Percentiles rank a stretch among this genome's conserved stretches.
phyloP scores from a whole-genome alignment of 192 early-diverging fungal species.

The Coemansia sp. region DNA sequence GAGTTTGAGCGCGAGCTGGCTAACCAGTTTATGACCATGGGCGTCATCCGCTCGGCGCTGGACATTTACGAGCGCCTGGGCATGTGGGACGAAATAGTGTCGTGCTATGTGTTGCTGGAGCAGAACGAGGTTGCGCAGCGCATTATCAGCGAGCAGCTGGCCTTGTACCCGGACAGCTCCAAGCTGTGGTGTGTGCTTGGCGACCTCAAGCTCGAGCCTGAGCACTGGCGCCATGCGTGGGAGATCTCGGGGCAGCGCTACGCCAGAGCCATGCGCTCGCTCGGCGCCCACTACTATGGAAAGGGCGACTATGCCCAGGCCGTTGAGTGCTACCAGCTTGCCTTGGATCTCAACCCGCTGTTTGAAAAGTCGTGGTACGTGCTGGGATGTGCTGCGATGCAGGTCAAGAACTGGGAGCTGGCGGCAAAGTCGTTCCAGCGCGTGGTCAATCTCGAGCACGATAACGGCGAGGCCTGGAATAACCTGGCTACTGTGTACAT shows the following conservation, averaged over 20 bases:
- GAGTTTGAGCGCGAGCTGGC: conserved; percentile 94
- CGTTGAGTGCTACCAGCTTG: conserved; percentile 78
- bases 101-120: conserved; percentile 84
- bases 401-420: conserved; percentile 72
- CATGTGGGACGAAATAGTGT: conserved; percentile 95
- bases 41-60: conserved; percentile 86
- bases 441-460: conserved; percentile 69
- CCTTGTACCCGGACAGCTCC: conserved; percentile 67
- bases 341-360: conserved; percentile 88
- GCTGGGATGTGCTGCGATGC: conserved; percentile 91
- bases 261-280: conserved; percentile 93
- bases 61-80: conserved; percentile 94
- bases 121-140: conserved; percentile 86
- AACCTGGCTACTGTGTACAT: conserved; percentile 90
- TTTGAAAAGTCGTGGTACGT: conserved; percentile 98
- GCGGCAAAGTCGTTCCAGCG: conserved; percentile 78
- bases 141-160: conserved; percentile 69
- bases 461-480: conserved; percentile 96
- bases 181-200: conserved; percentile 92
- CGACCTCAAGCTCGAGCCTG: conserved; percentile 77
- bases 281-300: conserved; percentile 83
- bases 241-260: conserved; percentile 76
- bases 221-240: conserved; percentile 88
- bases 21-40: conserved; percentile 77
- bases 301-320: conserved; percentile 62